Base-by-base conservation (phyloP, 2,329 filamentous ascomycete species). In the Penicillium sp. region DNA sequence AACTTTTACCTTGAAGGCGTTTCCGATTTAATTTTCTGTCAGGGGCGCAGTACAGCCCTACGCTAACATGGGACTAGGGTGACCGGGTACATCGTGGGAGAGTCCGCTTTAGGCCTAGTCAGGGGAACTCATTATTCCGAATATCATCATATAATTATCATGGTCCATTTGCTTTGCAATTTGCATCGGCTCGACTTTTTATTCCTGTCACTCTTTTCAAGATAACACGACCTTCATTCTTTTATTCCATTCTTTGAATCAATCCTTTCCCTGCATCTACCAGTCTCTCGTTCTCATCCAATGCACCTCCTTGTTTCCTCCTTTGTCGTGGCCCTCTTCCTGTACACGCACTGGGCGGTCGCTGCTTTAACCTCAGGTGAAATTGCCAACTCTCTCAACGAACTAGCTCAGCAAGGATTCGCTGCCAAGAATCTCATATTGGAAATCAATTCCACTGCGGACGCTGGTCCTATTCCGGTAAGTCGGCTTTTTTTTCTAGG, bases 301-400 rank as follows among this genome's bases (percentile, higher is more conserved):
- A 53, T 53, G 50, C 23, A 39, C 46, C 33, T 3, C 11, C 5
- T 25, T 29, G 13, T 53, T 23, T n/a, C 46, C 21, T 39, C 41
- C 1, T 53, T 47, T 25, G 5, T 38, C 40, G 38, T 57, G 34
- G 55, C 34, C 9, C 23, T 57, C 9, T 53, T 43, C 43, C 31
- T 57, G 8, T 19, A 16, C 43, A 31, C 49, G 36, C 29, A 10
- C 43, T 53, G 43, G 16, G 13, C 27, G 10, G 23, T 57, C 49
- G 55, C 55, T 36, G 49, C 55, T 25, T 38, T 27, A 13, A 48
- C 55, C 9, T 44, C 55, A 16, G 36, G 21, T 39, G 55, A 57
- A 53, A 57, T 57, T 31, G 50, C 55, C 50, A 57, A 57, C 29
- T 57, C 55, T 48, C 55, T 57, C 44, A 59, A 60, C 39, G 53